These are phyloP conservation scores for Suhomyces vadensis DNA, from an alignment of 805 yeast genomes.

Conservation along the genomic window DNA sequence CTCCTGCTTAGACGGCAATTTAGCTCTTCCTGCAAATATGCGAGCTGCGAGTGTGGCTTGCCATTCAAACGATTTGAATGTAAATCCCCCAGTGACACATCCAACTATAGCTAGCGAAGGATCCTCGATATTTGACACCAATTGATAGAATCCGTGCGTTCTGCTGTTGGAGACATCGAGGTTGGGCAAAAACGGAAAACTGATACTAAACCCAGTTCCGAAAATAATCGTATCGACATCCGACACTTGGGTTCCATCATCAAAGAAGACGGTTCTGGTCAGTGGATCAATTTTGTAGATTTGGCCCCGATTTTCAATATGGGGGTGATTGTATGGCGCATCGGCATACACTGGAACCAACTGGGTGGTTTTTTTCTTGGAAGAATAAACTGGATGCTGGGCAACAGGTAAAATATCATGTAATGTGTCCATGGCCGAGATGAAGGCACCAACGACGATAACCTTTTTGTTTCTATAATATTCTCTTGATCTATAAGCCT, in stretches of 20 bases:
- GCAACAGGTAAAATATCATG: constrained; percentile 23
- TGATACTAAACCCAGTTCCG: constrained; percentile 27
- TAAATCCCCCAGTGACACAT: constrained; percentile 37
- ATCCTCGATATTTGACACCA: constrained; percentile 33
- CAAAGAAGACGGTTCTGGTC: constrained; percentile 18
- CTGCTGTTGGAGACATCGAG: constrained; percentile 28
- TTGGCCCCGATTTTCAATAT: constrained; percentile 10
- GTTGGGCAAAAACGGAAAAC: constrained; percentile 23
- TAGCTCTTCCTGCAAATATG: constrained; percentile 29
- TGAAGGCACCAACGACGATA: constrained; percentile 22
- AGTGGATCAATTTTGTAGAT: constrained; percentile 10
- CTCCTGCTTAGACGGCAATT: constrained; percentile 28
- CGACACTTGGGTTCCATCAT: constrained; percentile 17
- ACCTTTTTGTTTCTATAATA: constrained; percentile 18
- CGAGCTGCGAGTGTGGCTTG: constrained; percentile 40
- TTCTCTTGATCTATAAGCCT: constrained; percentile 18
- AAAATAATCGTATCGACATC: constrained; percentile 22
- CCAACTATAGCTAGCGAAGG: constrained; percentile 38
- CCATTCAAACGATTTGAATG: constrained; percentile 42
- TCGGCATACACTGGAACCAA: constrained; percentile 8
- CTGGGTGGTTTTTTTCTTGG: constrained; percentile 21
- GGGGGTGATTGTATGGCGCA: constrained; percentile 14
- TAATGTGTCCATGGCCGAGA: constrained; percentile 18
- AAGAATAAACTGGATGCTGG: constrained; percentile 15
- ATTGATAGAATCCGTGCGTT: constrained; percentile 32